Evolutionary conservation across 441 rosid genomes (phyloP), one percentile per base, ranked within the genome.

Genomic region (Syzygium syzygioides): DNA sequence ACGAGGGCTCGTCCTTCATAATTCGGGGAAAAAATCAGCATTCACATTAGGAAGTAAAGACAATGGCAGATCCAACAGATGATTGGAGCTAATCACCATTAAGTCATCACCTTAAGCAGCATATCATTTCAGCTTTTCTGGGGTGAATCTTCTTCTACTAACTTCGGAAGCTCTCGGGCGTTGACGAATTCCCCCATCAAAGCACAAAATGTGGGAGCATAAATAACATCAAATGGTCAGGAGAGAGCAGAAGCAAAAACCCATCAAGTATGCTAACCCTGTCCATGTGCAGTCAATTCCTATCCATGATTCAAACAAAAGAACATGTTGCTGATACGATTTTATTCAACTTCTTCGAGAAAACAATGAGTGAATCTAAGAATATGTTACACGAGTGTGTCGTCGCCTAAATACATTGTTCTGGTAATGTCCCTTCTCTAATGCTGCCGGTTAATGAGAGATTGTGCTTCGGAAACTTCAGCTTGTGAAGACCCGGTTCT

Each of bases 401-500:
- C 48, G 28, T 71, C 15, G n/a, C 52, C 83, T 71, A 71, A 23
- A 41, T 71, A 37, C 83, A 41, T 3, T 11, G 83, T 37, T 12
- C 32, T 55, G 57, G 89, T 45, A 45, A 45, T 45, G 48, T 87
- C 89, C 45, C 62, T 55, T 55, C 20, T 41, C 28, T 26, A 64
- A 32, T 14, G 62, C 28, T 32, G 23, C 52, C 45, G 54, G 59
- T 34, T 17, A 48, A 30, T 55, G 15, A 41, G 18, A 50, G 79
- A 64, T 41, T 26, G 26, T 28, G 45, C 20, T 53, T 62, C 37
- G 25, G 30, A 68, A 50, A 9, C 85, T 88, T 91, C 90, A 92
- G 88, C 90, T 87, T 32, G 60, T 87, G 57, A 92, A 94, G 86
- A 95, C 92, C 91, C 97, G 92, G 91, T 91, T 94, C 92, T 93